Base-by-base conservation (phyloP, 2,329 filamentous ascomycete genomes). In the Nothophaeocryptopus gaeumannii region DNA sequence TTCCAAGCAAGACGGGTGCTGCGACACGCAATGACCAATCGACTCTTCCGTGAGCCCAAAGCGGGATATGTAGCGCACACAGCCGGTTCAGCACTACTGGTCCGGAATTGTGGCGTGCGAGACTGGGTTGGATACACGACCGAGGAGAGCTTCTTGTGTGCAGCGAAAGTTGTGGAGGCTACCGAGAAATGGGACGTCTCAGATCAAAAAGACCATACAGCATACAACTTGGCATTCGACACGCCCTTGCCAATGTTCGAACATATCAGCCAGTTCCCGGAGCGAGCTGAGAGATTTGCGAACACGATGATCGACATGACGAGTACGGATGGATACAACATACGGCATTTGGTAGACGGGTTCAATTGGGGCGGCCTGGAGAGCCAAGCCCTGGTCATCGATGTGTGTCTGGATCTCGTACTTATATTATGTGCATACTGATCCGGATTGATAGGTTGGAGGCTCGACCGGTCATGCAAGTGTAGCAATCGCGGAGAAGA, bases 321-420 rank as follows among this genome's bases (percentile, higher is more conserved):
- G 14, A 44, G 36, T 13, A 48, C 50, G 47, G 78, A 82, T 58
- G 80, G 80, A 0, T 81, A 81, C 54, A 77, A 81, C 54, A 59
- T 80, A 4, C 66, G 65, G 14, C 72, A 81, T 55, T 70, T 84
- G 10, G 70, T 81, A 2, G 67, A 79, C 35, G 76, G 74, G 32
- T 82, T 78, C 58, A 75, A 81, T 57, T 77, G 83, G 58, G 64
- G 70, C 1, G 70, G 70, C 1, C 63, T 83, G 2, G 51, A 50
- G 2, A 60, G 66, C 4, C 80, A 75, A 2, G 78, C 71, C 0
- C 65, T 84, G 32, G 79, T 84, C 5, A 81, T 85, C 50, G 59
- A 76, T 32, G 74, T 74, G 32, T 29, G 45, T 48, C 5, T 39
- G 35, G 7, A 14, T n/a, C 13, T 14, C 13, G 8, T 8, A 8